A percentile compares a stretch with the other conserved stretches of the same genome.
These are phyloP conservation scores for Daedaleopsis sinensis DNA, from an alignment of 768 basidiomycete species.

Conservation along the genomic window DNA sequence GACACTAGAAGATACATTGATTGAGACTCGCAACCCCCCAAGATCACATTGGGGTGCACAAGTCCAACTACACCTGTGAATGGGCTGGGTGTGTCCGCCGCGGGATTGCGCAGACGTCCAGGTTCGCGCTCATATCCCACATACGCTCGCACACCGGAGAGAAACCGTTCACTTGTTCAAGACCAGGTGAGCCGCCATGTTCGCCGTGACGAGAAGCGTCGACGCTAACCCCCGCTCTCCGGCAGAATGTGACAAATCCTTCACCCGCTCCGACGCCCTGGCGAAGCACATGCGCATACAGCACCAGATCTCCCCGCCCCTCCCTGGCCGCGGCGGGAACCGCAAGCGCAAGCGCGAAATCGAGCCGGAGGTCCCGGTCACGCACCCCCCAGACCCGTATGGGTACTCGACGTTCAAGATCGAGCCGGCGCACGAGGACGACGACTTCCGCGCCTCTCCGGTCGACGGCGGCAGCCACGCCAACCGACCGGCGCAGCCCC, in stretches of 20 bases:
- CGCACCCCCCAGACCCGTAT: constrained; percentile 18
- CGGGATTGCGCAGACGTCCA: constrained; percentile 83
- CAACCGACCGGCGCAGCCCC: constrained; percentile 14
- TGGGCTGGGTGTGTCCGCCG: constrained; percentile 83
- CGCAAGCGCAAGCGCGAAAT: constrained; percentile 55
- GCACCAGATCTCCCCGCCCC: constrained; percentile 76
- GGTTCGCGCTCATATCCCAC: constrained; percentile 90
- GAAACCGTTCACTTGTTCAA: constrained; percentile 85
- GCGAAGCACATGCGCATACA: constrained; percentile 92
- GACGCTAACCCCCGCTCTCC: neutral
- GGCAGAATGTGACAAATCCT: constrained; percentile 91
- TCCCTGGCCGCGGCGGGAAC: constrained; percentile 69
- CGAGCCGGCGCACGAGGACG: constrained; percentile 29
- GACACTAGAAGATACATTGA: neutral
- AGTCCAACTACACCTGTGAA: constrained; percentile 87
- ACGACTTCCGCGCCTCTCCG: constrained; percentile 42
- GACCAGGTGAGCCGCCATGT: constrained; percentile 59
- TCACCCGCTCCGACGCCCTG: constrained; percentile 92
- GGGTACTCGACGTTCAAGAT: constrained; percentile 61
- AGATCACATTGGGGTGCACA: constrained; percentile 85
- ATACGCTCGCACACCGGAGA: constrained; percentile 93
- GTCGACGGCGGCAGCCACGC: constrained; percentile 37
- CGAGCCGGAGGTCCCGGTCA: constrained; percentile 38
- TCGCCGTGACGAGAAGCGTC: too few species aligned
- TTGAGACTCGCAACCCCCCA: constrained; percentile 6